Conservation (phyloP, 2,329 filamentous ascomycete species). For the Alternaria infectoria region DNA sequence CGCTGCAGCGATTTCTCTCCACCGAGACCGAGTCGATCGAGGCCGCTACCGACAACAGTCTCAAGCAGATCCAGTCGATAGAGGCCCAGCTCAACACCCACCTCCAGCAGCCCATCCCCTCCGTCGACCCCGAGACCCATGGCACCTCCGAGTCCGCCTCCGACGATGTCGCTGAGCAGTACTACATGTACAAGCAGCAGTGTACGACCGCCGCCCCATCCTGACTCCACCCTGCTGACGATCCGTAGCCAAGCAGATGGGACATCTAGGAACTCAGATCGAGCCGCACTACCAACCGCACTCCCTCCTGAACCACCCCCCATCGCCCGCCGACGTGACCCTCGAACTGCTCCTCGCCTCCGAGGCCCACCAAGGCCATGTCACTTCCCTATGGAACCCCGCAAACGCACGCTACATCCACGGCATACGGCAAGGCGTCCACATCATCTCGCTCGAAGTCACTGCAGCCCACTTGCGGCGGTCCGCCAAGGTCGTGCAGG, state of each 20-base stretch:
- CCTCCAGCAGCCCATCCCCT: slow-evolving; percentile 19
- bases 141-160: slow-evolving; percentile 16
- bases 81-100: slow-evolving; percentile 44
- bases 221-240: slow-evolving; percentile 13
- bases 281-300: slow-evolving; percentile 68
- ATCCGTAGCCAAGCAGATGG: slow-evolving; percentile 41
- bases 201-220: slow-evolving; percentile 23
- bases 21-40: slow-evolving; percentile 42
- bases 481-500: slow-evolving; percentile 89
- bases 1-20: slow-evolving; percentile 39
- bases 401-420: slow-evolving; percentile 93
- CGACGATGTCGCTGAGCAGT: slow-evolving; percentile 49
- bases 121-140: slow-evolving; percentile 29
- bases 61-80: slow-evolving; percentile 39
- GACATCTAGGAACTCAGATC: slow-evolving; percentile 49
- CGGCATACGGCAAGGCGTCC: slow-evolving; percentile 83
- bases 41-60: slow-evolving; percentile 36
- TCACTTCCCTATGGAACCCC: slow-evolving; percentile 91
- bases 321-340: slow-evolving; percentile 78
- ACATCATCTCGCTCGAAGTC: slow-evolving; percentile 90
- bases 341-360: slow-evolving; percentile 76
- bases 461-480: slow-evolving; percentile 90
- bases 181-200: slow-evolving; percentile 51
- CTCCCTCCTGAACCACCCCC: slow-evolving; percentile 73
- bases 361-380: slow-evolving; percentile 73